A percentile compares a stretch with the other conserved stretches of the same genome.
phyloP scores from a whole-genome alignment of 106 monocot species.

The Acorus calamus region DNA sequence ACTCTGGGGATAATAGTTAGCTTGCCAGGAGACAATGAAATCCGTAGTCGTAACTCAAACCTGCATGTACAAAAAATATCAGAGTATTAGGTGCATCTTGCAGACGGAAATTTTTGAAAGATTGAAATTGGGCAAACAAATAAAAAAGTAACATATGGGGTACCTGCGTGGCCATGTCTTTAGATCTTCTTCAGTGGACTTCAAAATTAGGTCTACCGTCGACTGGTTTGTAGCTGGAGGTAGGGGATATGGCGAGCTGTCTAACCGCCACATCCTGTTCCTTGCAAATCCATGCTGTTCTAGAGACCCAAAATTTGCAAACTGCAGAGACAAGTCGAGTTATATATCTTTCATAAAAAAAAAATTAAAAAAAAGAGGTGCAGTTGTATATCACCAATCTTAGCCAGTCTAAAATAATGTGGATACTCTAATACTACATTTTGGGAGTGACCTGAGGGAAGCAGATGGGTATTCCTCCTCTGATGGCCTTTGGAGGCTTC shows the following conservation, averaged over 20 bases:
- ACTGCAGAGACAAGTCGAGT: slow-evolving; percentile 16
- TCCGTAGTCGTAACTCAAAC: slow-evolving; percentile 50
- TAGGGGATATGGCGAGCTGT: slow-evolving; percentile 26
- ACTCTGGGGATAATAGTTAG: slow-evolving; percentile 49
- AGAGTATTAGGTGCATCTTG: neutral
- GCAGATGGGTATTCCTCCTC: slow-evolving; percentile 52
- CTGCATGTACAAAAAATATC: slow-evolving; percentile 24
- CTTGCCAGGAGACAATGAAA: slow-evolving; percentile 33
- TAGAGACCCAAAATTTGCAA: slow-evolving; percentile 36
- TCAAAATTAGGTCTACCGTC: slow-evolving; percentile 45
- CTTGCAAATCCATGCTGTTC: slow-evolving; percentile 64
- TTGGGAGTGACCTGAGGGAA: slow-evolving; percentile 44
- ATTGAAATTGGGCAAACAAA: too few relatives aligned
- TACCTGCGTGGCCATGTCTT: slow-evolving; percentile 62
- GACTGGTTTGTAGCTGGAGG: slow-evolving; percentile 32
- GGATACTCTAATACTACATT: too few relatives aligned
- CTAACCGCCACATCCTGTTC: slow-evolving; percentile 48
- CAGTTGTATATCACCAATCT: too few relatives aligned
- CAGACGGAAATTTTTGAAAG: too few relatives aligned
- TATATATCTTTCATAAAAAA: too few relatives aligned
- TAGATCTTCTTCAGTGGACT: slow-evolving; percentile 43
- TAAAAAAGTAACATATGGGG: neutral
- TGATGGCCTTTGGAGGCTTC: slow-evolving; percentile 33
- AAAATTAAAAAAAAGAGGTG: too few relatives aligned
- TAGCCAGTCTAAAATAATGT: too few relatives aligned